These are phyloP conservation scores for Ogataea thermomethanolica DNA, from an alignment of 805 yeast genomes.

Conservation along the genomic window DNA sequence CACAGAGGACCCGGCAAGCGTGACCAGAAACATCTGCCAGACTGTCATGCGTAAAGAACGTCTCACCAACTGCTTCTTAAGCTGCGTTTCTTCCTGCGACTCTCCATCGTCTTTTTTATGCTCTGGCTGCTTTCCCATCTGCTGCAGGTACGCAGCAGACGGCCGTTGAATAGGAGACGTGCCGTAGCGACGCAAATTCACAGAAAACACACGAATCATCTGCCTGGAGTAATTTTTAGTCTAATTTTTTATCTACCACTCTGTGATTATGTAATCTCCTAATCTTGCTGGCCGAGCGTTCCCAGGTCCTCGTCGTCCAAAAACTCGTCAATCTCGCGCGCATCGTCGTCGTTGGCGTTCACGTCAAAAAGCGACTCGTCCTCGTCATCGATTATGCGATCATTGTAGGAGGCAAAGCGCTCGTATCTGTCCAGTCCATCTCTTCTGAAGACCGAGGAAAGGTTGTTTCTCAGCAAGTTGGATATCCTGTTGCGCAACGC, in stretches of 20 bases:
- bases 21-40: conserved; percentile 31
- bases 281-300: conserved; percentile 16
- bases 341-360: conserved; percentile 43
- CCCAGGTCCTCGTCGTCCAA: conserved; percentile 32
- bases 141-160: conserved; percentile 22
- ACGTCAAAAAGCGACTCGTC: conserved; percentile 34
- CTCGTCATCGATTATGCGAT: conserved; percentile 31
- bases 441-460: conserved; percentile 23
- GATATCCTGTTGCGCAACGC: conserved; percentile 14
- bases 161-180: conserved; percentile 19
- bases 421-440: conserved; percentile 14
- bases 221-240: background rate
- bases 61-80: conserved; percentile 23
- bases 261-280: background rate
- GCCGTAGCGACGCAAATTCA: conserved; percentile 3
- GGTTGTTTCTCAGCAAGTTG: conserved; percentile 24
- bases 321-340: conserved; percentile 44
- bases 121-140: conserved; percentile 29
- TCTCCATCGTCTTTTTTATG: conserved; percentile 13
- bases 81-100: conserved; percentile 19
- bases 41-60: conserved; percentile 33
- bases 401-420: conserved; percentile 28
- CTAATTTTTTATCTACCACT: background rate
- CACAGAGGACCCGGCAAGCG: conserved; percentile 38
- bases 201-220: conserved; percentile 5